phyloP scores from a whole-genome alignment of 208 protist species.

The Acanthamoeba castellanii region DNA sequence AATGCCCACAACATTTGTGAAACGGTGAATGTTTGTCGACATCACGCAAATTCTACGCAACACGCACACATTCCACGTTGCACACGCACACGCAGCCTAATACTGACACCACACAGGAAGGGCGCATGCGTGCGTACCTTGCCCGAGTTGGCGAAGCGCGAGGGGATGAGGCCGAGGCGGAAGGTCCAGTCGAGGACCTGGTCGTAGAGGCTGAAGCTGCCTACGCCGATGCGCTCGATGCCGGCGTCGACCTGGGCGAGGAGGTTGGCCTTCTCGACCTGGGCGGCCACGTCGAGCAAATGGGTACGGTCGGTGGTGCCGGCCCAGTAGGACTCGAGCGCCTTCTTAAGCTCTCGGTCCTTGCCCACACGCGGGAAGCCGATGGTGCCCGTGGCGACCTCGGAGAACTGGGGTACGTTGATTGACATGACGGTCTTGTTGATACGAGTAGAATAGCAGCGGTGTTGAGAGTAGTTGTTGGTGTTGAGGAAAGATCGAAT shows the following conservation, averaged over 20 bases:
- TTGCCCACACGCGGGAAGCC: constrained; percentile 93
- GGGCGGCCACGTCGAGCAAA: constrained; percentile 82
- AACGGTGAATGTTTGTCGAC: neutral
- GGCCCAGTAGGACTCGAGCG: constrained; percentile 92
- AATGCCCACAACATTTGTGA: neutral
- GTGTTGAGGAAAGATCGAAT: neutral
- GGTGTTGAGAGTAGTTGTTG: neutral
- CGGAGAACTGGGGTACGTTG: constrained; percentile 29
- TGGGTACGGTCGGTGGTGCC: constrained; percentile 86
- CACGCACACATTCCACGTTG: neutral
- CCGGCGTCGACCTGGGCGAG: constrained; percentile 81
- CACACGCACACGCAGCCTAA: neutral
- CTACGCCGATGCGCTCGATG: constrained; percentile 88
- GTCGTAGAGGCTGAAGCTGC: constrained; percentile 92
- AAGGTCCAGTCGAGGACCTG: constrained; percentile 90
- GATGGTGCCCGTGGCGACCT: constrained; percentile 78
- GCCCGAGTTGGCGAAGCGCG: constrained; percentile 84
- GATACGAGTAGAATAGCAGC: neutral
- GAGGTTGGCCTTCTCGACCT: constrained; percentile 71
- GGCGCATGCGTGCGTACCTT: constrained; percentile 39
- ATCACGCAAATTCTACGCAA: neutral
- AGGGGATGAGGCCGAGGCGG: constrained; percentile 91
- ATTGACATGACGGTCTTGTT: neutral
- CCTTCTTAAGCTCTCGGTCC: constrained; percentile 92
- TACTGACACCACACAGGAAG: neutral